Evolutionary conservation across 2,329 filamentous ascomycete genomes (phyloP).

Genomic region (Fusarium musae): DNA sequence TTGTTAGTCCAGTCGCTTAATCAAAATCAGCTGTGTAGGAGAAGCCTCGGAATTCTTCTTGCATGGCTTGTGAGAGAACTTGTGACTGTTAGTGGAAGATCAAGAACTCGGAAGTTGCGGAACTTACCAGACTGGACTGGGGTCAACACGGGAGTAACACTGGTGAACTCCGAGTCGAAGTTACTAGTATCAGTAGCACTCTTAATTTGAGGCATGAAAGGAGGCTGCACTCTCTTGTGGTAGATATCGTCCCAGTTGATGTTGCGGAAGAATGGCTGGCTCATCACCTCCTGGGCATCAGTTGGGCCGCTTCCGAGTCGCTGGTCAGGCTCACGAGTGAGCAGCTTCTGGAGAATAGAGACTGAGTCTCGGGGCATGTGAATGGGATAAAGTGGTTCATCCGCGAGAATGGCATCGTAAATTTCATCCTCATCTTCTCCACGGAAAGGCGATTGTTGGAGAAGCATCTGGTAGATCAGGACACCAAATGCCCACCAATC

Average conservation of each 20-base stretch:
- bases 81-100: conserved; percentile 41
- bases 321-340: conserved; percentile 93
- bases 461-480: conserved; percentile 98
- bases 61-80: conserved; percentile 98
- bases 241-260: conserved; percentile 99
- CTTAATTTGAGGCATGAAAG: conserved; percentile 90
- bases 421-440: conserved; percentile 99
- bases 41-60: conserved; percentile 99
- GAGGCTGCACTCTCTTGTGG: conserved; percentile 89
- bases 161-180: conserved; percentile 98
- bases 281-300: conserved; percentile 99
- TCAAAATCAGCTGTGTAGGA: conserved; percentile 95
- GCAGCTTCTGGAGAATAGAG: conserved; percentile 95
- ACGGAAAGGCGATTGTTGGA: conserved; percentile 98
- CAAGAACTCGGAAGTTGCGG: not conserved
- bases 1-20: conserved; percentile 52
- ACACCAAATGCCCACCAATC: conserved; percentile 99
- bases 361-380: conserved; percentile 99
- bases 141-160: conserved; percentile 95
- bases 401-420: conserved; percentile 96
- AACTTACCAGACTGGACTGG: conserved; percentile 94
- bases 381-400: conserved; percentile 97
- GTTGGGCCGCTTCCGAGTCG: conserved; percentile 94
- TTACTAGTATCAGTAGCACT: conserved; percentile 98
- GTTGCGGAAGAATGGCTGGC: conserved; percentile 96